These are phyloP conservation scores for Stephanodiscus triporus DNA, from an alignment of 108 stramenopile genomes.

Conservation along the genomic window DNA sequence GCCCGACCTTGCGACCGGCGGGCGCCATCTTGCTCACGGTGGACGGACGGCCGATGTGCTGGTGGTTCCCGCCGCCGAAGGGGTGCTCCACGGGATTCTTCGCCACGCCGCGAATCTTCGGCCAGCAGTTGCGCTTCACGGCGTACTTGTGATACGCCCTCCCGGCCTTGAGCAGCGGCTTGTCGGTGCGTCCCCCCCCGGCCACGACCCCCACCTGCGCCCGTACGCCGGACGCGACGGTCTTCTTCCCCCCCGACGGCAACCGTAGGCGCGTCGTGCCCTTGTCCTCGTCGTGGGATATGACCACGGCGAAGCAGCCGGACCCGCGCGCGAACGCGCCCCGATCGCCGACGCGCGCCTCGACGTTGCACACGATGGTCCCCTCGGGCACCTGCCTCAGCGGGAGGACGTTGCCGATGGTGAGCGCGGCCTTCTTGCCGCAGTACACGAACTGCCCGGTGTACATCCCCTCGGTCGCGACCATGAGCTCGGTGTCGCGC, in stretches of 20 bases:
- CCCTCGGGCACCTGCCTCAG: conserved; percentile 96
- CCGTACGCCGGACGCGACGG: conserved; percentile 89
- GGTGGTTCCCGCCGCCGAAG: conserved; percentile 99
- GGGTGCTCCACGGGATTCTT: conserved; percentile 99
- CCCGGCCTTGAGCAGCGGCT: conserved; percentile 99
- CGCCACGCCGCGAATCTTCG: conserved; percentile 99
- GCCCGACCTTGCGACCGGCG: conserved; percentile 98
- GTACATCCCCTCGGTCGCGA: conserved; percentile 99
- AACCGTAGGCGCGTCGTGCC: conserved; percentile 98
- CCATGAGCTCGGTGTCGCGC: conserved; percentile 92
- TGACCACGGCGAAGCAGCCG: conserved; percentile 97
- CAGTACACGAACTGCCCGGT: conserved; percentile 99
- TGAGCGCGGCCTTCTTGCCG: conserved; percentile 97
- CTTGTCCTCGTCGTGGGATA: conserved; percentile 99
- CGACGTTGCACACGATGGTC: conserved; percentile 98
- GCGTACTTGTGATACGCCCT: conserved; percentile 99
- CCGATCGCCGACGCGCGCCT: conserved; percentile 94
- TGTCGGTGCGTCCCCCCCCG: conserved; percentile 99
- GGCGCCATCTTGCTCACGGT: conserved; percentile 87
- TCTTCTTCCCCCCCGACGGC: conserved; percentile 99
- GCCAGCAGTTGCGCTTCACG: conserved; percentile 99
- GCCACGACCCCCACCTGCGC: conserved; percentile 99
- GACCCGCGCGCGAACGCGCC: conserved; percentile 96
- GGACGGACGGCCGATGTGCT: conserved; percentile 99
- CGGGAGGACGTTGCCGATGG: conserved; percentile 97